phyloP scores from a whole-genome alignment of 1,284 basidiomycete genomes.

The Rhodotorula sp. region DNA sequence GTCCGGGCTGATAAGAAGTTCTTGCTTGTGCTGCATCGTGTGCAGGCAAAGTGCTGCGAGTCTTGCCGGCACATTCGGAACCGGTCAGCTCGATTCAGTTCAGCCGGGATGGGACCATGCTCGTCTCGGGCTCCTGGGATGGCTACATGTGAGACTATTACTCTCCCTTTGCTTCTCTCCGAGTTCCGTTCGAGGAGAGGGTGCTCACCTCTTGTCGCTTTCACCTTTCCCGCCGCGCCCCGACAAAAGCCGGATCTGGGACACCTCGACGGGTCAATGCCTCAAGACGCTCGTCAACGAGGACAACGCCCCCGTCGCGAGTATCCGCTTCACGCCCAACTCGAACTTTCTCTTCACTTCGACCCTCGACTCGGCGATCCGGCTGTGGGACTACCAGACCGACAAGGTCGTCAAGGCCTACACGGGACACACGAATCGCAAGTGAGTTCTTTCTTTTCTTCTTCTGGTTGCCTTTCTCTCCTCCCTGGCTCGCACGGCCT shows the following conservation, averaged over 20 bases:
- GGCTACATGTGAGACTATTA: slow-evolving; percentile 77
- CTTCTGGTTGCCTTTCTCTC: slow-evolving; percentile 50
- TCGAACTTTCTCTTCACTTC: slow-evolving; percentile 82
- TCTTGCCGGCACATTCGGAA: slow-evolving; percentile 93
- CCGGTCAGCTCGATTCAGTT: slow-evolving; percentile 91
- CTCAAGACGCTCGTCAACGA: slow-evolving; percentile 95
- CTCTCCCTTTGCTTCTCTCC: neutral
- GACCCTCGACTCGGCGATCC: slow-evolving; percentile 87
- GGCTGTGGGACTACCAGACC: slow-evolving; percentile 92
- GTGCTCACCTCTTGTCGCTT: too few relatives aligned
- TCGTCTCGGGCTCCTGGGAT: slow-evolving; percentile 92
- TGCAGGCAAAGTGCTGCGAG: slow-evolving; percentile 61
- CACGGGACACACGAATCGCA: slow-evolving; percentile 74
- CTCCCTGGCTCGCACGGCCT: too few relatives aligned
- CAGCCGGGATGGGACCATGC: slow-evolving; percentile 89
- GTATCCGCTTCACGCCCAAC: slow-evolving; percentile 86
- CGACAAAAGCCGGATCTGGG: slow-evolving; percentile 81
- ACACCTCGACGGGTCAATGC: slow-evolving; percentile 92
- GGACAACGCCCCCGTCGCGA: slow-evolving; percentile 89
- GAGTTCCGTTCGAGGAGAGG: neutral
- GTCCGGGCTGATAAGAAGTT: neutral
- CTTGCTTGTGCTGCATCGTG: too few relatives aligned
- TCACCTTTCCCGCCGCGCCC: neutral
- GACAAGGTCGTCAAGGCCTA: slow-evolving; percentile 92
- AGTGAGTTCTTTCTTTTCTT: slow-evolving; percentile 58